These are phyloP conservation scores for Colletotrichum aenigma DNA, from an alignment of 2,329 filamentous ascomycete species.

Conservation along the genomic window DNA sequence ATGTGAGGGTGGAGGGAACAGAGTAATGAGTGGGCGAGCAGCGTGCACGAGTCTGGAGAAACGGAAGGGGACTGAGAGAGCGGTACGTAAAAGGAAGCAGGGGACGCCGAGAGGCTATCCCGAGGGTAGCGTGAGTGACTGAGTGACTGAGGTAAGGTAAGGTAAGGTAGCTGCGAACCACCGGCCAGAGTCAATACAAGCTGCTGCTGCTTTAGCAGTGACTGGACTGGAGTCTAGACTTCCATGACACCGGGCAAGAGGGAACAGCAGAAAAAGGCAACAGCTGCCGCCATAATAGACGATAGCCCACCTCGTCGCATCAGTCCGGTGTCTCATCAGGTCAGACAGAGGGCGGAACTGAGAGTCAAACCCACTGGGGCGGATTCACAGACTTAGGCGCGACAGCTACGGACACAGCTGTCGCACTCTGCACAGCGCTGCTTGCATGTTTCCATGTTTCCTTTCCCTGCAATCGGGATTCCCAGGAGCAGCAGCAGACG, in stretches of 20 bases:
- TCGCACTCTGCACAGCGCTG: not conserved
- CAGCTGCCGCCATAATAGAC: not conserved
- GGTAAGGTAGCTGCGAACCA: not conserved
- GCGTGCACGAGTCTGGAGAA: not conserved
- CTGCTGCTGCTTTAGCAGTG: not conserved
- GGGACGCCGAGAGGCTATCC: conserved; percentile 4
- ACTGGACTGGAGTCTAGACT: not conserved
- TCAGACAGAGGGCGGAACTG: not conserved
- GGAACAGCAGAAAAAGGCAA: not conserved
- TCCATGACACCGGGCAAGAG: not conserved
- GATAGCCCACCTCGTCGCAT: not conserved
- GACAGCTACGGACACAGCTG: not conserved
- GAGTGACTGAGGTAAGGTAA: not conserved
- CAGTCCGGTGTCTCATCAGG: not conserved
- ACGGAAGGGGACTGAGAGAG: not conserved
- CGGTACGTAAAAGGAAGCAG: conserved; percentile 15
- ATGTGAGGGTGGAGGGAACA: conserved; percentile 12
- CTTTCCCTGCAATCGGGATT: not conserved
- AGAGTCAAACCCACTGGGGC: not conserved
- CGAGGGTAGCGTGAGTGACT: not conserved
- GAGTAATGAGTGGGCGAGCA: conserved; percentile 9
- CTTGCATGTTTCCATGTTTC: not conserved
- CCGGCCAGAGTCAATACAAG: not conserved
- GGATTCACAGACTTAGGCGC: not conserved
- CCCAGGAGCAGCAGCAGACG: not conserved